These are phyloP conservation scores for Solanum etuberosum DNA, from an alignment of 257 asterid genomes.

Conservation along the genomic window DNA sequence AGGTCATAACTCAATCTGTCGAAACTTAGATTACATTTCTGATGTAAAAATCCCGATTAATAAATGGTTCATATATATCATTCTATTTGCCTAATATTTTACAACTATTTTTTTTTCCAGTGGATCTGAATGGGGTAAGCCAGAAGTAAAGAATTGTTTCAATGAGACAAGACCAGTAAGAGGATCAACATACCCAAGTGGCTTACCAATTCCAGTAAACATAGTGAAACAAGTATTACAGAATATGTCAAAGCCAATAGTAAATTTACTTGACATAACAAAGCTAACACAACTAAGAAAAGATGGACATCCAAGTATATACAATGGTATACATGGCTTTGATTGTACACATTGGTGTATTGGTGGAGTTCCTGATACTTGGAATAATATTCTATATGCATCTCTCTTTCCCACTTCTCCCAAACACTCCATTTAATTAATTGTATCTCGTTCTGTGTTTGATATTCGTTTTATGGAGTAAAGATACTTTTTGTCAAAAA, in stretches of 20 bases:
- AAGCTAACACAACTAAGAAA: conserved; percentile 42
- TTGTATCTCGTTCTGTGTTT: not conserved
- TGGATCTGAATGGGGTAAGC: conserved; percentile 46
- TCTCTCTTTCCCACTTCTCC: not conserved
- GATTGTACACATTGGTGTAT: conserved; percentile 72
- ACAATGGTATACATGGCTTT: conserved; percentile 23
- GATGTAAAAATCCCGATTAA: not conserved
- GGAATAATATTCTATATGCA: conserved; percentile 43
- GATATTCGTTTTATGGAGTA: not conserved
- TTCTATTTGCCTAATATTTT: not conserved
- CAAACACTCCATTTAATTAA: not conserved
- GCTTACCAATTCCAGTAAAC: conserved; percentile 22
- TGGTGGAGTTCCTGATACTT: conserved; percentile 49
- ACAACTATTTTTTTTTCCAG: conserved; percentile 7
- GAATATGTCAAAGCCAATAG: conserved; percentile 10
- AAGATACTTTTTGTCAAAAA: accelerated
- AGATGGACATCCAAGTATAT: conserved; percentile 44
- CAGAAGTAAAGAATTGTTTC: conserved; percentile 21
- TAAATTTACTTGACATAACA: conserved; percentile 38
- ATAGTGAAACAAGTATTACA: conserved; percentile 27
- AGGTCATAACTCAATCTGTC: not conserved
- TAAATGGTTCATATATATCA: not conserved
- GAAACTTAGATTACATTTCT: not conserved
- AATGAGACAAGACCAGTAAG: conserved; percentile 30
- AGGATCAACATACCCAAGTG: conserved; percentile 38